phyloP scores from a whole-genome alignment of 345 rosid genomes.

The Eutrema japonicum region DNA sequence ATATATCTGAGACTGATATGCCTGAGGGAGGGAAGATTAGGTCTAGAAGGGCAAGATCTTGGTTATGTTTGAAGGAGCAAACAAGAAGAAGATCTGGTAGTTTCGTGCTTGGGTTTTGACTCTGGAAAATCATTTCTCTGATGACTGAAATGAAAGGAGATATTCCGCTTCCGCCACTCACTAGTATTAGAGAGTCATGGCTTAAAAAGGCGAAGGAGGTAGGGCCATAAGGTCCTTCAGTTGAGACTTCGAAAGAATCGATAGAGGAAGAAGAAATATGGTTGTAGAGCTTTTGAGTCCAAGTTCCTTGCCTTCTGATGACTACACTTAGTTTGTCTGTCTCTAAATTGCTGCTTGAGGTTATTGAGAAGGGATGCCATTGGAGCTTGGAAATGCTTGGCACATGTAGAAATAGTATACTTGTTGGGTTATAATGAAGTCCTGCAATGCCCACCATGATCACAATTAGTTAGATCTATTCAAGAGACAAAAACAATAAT shows the following conservation, averaged over 20 bases:
- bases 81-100: slow-evolving; percentile 8
- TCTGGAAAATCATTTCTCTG: slow-evolving; percentile 12
- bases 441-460: slow-evolving; percentile 9
- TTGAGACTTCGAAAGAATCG: slow-evolving; percentile 9
- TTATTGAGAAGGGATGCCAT: slow-evolving; percentile 16
- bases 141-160: slow-evolving; percentile 15
- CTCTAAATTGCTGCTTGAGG: slow-evolving; percentile 15
- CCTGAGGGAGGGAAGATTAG: slow-evolving; percentile 3
- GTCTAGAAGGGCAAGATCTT: slow-evolving; percentile 11
- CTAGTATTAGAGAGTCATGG: slow-evolving; percentile 12
- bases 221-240: slow-evolving; percentile 18
- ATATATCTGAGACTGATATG: slow-evolving; percentile 10
- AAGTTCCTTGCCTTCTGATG: slow-evolving; percentile 19
- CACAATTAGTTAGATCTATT: neutral
- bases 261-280: neutral
- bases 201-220: slow-evolving; percentile 10
- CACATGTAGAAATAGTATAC: slow-evolving; percentile 12
- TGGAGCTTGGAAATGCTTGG: slow-evolving; percentile 11
- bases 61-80: slow-evolving; percentile 6
- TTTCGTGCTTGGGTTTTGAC: neutral
- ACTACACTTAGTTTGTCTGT: slow-evolving; percentile 9
- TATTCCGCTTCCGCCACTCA: slow-evolving; percentile 10
- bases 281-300: slow-evolving; percentile 14
- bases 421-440: slow-evolving; percentile 16
- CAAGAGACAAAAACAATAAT: neutral